A percentile compares a stretch with the other conserved stretches of the same genome.
phyloP scores from a whole-genome alignment of 768 basidiomycete species.

The Lactifluus subvellereus region DNA sequence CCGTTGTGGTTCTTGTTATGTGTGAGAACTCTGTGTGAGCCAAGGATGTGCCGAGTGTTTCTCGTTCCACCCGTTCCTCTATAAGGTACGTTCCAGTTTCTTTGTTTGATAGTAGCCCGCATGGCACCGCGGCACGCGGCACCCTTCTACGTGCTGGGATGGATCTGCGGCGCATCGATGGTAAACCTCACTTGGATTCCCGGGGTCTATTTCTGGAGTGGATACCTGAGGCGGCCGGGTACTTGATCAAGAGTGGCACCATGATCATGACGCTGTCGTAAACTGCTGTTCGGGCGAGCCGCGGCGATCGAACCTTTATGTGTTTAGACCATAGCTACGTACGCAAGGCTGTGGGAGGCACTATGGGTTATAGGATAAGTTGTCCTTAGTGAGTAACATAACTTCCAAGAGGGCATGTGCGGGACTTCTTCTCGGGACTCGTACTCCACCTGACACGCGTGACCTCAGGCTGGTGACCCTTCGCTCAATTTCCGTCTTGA shows the following conservation, averaged over 20 bases:
- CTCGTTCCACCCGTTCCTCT: not conserved
- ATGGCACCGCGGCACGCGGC: not conserved
- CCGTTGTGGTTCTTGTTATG: slow-evolving; percentile 6
- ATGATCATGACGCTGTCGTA: not conserved
- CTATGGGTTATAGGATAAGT: not conserved
- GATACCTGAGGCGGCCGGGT: not conserved
- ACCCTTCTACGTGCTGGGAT: not conserved
- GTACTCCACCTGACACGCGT: no score
- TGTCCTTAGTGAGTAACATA: not conserved
- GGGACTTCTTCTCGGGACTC: no score
- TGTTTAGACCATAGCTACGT: not conserved
- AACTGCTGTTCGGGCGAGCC: not conserved
- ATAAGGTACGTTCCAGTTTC: not conserved
- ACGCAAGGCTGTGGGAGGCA: not conserved
- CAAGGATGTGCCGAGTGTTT: not conserved
- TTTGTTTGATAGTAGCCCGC: not conserved
- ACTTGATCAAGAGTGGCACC: not conserved
- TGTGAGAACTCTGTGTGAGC: slow-evolving; percentile 6
- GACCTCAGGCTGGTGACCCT: not conserved
- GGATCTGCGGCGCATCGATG: not conserved
- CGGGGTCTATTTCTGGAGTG: not conserved
- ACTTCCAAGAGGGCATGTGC: not conserved
- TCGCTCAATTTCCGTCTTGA: not conserved
- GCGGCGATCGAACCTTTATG: not conserved
- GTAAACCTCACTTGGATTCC: not conserved